Base-by-base conservation (phyloP, 192 early-diverging fungal genomes). In the Coemansia sp. region DNA sequence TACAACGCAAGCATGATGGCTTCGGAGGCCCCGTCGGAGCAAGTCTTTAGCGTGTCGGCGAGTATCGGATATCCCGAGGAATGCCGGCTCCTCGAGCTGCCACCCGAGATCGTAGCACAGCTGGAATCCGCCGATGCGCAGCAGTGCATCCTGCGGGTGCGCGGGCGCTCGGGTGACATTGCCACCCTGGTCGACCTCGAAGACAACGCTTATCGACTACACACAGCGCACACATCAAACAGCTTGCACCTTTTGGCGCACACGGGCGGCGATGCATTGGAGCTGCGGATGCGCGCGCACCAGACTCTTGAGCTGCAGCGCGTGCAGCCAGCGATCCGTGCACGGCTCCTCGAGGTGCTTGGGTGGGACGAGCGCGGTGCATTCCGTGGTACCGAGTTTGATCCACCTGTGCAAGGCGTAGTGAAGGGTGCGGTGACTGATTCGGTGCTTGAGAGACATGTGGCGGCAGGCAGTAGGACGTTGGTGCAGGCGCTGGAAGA, bases 191-290 rank as follows among this genome's bases (percentile, higher is more conserved):
- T 64, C 8, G 72, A 55, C 23, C 19, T 26, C 9, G 45, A 35
- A n/a, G 72, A 68, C 17, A 42, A 19, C 23, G 54, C 72, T 0
- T 57, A 68, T 26, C 35, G 56, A 39, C 48, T 76, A 18, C 60
- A 59, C 50, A 76, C 64, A 2, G 60, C 66, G 7, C 72, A 76
- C 33, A 76, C 72, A 7, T 76, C 72, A 4, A 76, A 76, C 50
- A 61, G 51, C 46, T 53, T 77, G 17, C 70, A 77, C 46, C 47
- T 77, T 27, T 18, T 77, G 10, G 37, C 57, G 0, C 46, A 13
- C 4, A 15, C 17, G 25, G 18, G 8, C n/a, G 5, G 2, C 2
- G 15, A 6, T 1, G 29, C 18, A 5, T 30, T 76, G 18, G n/a
- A 25, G 57, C 54, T 77, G 40, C 52, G 55, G 18, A 37, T 61